phyloP scores from a whole-genome alignment of 192 early-diverging fungal genomes.

The Backusella morwellensis region DNA sequence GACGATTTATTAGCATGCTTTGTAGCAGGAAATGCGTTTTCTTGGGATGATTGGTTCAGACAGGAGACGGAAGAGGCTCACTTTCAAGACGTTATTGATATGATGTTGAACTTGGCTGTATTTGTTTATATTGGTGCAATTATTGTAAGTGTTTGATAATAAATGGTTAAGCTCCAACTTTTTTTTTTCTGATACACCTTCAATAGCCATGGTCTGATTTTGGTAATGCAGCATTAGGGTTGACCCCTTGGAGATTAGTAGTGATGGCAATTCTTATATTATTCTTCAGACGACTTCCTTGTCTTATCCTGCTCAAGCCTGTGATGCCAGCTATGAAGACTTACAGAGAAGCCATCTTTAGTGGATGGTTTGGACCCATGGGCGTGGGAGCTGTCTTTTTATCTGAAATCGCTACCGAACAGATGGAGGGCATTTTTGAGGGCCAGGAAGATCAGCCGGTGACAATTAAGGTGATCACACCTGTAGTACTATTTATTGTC shows the following conservation, averaged over 20 bases:
- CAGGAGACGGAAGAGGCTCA: slow-evolving; percentile 77
- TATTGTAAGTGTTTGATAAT: slow-evolving; percentile 39
- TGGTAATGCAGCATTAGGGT: slow-evolving; percentile 44
- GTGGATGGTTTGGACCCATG: slow-evolving; percentile 93
- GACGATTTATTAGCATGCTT: slow-evolving; percentile 80
- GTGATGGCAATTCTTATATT: slow-evolving; percentile 63
- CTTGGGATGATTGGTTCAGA: slow-evolving; percentile 93
- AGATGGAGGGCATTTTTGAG: slow-evolving; percentile 23
- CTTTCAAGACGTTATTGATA: slow-evolving; percentile 88
- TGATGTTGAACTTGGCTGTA: slow-evolving; percentile 79
- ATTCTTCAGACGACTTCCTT: slow-evolving; percentile 69
- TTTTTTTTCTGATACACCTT: neutral
- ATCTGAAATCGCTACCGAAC: slow-evolving; percentile 40
- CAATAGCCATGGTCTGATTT: slow-evolving; percentile 63
- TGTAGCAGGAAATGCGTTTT: slow-evolving; percentile 74
- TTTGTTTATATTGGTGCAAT: slow-evolving; percentile 87
- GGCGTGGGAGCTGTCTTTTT: slow-evolving; percentile 52
- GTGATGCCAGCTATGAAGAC: slow-evolving; percentile 71
- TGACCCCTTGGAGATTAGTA: slow-evolving; percentile 67
- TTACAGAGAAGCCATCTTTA: slow-evolving; percentile 75
- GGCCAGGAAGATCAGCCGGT: slow-evolving; percentile 11
- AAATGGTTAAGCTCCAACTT: neutral
- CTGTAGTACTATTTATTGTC: slow-evolving; percentile 72
- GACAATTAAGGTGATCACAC: slow-evolving; percentile 36
- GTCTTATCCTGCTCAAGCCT: slow-evolving; percentile 57